phyloP scores from a whole-genome alignment of 2,329 filamentous ascomycete species.

The Hypomyces rosellus region DNA sequence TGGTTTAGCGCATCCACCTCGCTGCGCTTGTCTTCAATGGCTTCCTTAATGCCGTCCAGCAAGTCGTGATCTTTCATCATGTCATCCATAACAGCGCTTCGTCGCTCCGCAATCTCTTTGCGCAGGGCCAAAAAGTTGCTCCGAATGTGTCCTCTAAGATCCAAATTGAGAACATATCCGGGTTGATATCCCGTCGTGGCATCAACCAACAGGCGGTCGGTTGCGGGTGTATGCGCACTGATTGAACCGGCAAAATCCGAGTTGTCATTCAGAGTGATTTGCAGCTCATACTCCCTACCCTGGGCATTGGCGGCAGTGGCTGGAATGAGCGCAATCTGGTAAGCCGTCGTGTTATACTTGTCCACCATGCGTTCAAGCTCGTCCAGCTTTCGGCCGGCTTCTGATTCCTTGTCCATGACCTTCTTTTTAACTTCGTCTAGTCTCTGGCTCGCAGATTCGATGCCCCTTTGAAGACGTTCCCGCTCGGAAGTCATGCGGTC shows the following conservation, averaged over 20 bases:
- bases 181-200: slow-evolving; percentile 82
- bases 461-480: slow-evolving; percentile 83
- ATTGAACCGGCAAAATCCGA: slow-evolving; percentile 61
- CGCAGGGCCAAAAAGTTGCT: slow-evolving; percentile 69
- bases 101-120: slow-evolving; percentile 87
- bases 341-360: slow-evolving; percentile 87
- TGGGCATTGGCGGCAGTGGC: slow-evolving; percentile 78
- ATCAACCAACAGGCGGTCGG: slow-evolving; percentile 75
- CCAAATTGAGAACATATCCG: slow-evolving; percentile 79
- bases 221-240: slow-evolving; percentile 33
- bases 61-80: slow-evolving; percentile 94
- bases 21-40: slow-evolving; percentile 88
- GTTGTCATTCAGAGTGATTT: slow-evolving; percentile 70
- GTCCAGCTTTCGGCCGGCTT: slow-evolving; percentile 79
- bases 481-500: slow-evolving; percentile 97
- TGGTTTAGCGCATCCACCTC: slow-evolving; percentile 92
- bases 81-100: slow-evolving; percentile 73
- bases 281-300: slow-evolving; percentile 77
- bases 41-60: slow-evolving; percentile 90
- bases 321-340: slow-evolving; percentile 88
- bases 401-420: slow-evolving; percentile 79
- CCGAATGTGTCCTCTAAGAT: slow-evolving; percentile 78
- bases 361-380: slow-evolving; percentile 88
- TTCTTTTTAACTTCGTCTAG: slow-evolving; percentile 81
- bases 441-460: slow-evolving; percentile 67